Base-by-base conservation (phyloP, 164 flowering plant species). In the Cinnamomum chago region DNA sequence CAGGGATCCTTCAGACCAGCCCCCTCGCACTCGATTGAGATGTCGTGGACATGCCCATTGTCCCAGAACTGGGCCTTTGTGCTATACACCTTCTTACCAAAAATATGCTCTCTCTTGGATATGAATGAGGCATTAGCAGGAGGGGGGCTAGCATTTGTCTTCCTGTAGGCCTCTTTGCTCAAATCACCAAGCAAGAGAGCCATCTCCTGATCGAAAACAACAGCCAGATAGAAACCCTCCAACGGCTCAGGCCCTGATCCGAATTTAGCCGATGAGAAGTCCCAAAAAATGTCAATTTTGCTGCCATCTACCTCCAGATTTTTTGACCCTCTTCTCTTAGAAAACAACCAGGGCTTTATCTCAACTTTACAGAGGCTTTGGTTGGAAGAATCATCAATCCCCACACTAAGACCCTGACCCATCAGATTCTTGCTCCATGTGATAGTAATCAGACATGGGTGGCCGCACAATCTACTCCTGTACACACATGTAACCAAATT, bases 401-500 rank as follows among this genome's bases (percentile, higher is more conserved):
- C 82, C 58, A 85, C 78, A 71, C 81, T 76, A 5, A 83, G 74
- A 20, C 84, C 82, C 73, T 83, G 86, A 14, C 84, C 85, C 84
- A 85, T 82, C 72, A 85, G 66, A 72, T 78, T 79, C 76, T 76
- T 85, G 79, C 77, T 80, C 88, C 88, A 85, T 17, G 85, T 77
- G 24, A 82, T 62, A 12, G 79, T 85, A 28, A 85, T 82, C 76
- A 83, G 55, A 72, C 85, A 78, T 50, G 81, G 71, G 30, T 67
- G 65, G 23, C 80, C 75, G 14, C 73, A 72, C n/a, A 82, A 73
- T 74, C 77, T 68, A 70, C 82, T 73, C 73, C 77, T 75, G 50
- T 85, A 83, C 20, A 82, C 75, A 64, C 84, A 83, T 4, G 86
- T 79, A 18, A 85, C 88, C 70, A 82, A 72, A 77, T 85, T 85